Conservation (phyloP, 306 rosid genomes). For the Fragaria ananassa region DNA sequence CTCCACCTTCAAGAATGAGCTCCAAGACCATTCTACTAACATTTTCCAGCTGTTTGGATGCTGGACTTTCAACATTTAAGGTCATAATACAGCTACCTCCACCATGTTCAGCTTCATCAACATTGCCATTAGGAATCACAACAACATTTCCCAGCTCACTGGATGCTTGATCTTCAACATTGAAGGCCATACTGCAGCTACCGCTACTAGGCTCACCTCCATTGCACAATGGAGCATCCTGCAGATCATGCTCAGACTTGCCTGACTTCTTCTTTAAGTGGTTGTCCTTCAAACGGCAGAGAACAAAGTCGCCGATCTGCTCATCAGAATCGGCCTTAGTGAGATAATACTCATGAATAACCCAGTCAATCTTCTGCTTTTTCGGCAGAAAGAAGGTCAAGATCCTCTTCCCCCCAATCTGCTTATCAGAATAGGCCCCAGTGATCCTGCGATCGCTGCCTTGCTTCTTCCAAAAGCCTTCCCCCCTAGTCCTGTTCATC, state of each 20-base stretch:
- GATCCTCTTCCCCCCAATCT: constrained; percentile 60
- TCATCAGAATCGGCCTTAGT: neutral
- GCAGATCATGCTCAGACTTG: neutral
- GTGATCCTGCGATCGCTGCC: constrained; percentile 43
- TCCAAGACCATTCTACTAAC: neutral
- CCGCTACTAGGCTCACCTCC: constrained; percentile 27
- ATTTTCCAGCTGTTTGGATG: neutral
- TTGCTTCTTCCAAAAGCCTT: constrained; percentile 66
- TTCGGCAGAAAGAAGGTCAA: constrained; percentile 43
- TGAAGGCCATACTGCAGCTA: neutral
- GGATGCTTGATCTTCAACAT: neutral
- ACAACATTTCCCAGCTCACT: neutral
- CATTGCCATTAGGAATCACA: neutral
- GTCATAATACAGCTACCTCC: neutral
- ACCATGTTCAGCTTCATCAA: neutral
- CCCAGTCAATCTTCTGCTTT: constrained; percentile 44
- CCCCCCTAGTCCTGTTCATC: constrained; percentile 37
- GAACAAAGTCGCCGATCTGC: constrained; percentile 22
- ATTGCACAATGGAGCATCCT: neutral
- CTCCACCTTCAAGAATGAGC: neutral
- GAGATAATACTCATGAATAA: constrained; percentile 59
- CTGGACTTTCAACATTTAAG: neutral
- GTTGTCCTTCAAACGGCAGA: constrained; percentile 41
- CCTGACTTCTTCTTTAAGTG: constrained; percentile 31
- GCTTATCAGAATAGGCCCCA: neutral